Conservation (phyloP, 306 rosid species). For the Casuarina glauca region DNA sequence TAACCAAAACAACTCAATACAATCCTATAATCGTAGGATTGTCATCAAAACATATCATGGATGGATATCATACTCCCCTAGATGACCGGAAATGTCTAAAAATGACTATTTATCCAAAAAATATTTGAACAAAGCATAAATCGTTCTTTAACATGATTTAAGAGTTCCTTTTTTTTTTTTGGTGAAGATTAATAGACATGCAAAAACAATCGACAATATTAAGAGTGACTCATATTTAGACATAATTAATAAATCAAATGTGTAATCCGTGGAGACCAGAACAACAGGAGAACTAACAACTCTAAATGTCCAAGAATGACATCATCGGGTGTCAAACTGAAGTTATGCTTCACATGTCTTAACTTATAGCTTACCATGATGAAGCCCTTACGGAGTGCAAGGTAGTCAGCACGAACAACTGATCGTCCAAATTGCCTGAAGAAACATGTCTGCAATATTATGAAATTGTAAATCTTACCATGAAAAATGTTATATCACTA, state of each 20-base stretch:
- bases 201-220: background rate
- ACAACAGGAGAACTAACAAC: background rate
- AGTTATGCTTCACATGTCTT: background rate
- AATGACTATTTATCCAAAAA: background rate
- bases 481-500: slow-evolving; percentile 15
- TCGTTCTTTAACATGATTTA: background rate
- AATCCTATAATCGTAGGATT: background rate
- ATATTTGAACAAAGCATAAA: background rate
- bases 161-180: background rate
- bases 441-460: slow-evolving; percentile 70
- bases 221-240: background rate
- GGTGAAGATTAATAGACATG: background rate
- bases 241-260: background rate
- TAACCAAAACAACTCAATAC: background rate
- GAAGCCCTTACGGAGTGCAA: slow-evolving; percentile 91
- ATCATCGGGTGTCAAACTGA: slow-evolving; percentile 5
- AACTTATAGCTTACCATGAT: slow-evolving; percentile 56
- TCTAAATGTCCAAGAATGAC: slow-evolving; percentile 1
- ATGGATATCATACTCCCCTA: background rate
- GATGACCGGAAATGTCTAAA: background rate
- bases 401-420: slow-evolving; percentile 84
- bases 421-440: slow-evolving; percentile 92
- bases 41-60: background rate
- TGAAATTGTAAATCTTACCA: slow-evolving; percentile 10
- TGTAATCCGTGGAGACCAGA: background rate